These are phyloP conservation scores for Cinchona pubescens DNA, from an alignment of 257 asterid genomes.

Conservation along the genomic window DNA sequence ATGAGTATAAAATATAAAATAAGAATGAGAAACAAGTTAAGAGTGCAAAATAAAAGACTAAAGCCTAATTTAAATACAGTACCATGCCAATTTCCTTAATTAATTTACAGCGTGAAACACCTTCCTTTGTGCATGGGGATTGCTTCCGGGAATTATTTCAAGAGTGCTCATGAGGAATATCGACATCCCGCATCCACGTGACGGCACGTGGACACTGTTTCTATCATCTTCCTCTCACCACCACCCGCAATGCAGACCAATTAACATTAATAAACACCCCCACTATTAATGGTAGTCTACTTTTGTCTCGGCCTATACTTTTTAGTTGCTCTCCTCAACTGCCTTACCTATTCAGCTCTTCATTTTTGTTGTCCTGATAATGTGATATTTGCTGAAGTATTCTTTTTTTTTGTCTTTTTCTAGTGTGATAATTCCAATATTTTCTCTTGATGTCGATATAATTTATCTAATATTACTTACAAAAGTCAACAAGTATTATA, in stretches of 20 bases:
- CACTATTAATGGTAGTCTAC: not conserved
- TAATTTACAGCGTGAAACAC: conserved; percentile 14
- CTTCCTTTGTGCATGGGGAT: conserved; percentile 23
- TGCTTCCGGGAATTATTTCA: conserved; percentile 18
- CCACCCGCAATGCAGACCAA: not conserved
- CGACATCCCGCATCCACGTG: conserved; percentile 26
- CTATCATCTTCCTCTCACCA: not conserved
- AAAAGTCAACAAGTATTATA: too few species aligned
- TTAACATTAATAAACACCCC: not conserved
- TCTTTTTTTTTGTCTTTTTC: too few species aligned
- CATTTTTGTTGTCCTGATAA: not conserved
- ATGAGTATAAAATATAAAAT: too few species aligned
- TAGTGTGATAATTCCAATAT: too few species aligned
- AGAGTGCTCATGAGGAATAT: not conserved
- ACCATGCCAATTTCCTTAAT: too few species aligned
- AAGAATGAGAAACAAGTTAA: too few species aligned
- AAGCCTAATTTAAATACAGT: too few species aligned
- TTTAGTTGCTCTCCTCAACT: not conserved
- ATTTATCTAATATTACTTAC: too few species aligned
- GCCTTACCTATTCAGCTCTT: not conserved
- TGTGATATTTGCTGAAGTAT: not conserved
- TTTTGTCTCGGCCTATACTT: not conserved
- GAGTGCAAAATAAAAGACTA: too few species aligned
- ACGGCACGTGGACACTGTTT: conserved; percentile 30
- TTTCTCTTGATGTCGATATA: too few species aligned